phyloP scores from a whole-genome alignment of 768 basidiomycete species.

The Hirschioporus abietinus region DNA sequence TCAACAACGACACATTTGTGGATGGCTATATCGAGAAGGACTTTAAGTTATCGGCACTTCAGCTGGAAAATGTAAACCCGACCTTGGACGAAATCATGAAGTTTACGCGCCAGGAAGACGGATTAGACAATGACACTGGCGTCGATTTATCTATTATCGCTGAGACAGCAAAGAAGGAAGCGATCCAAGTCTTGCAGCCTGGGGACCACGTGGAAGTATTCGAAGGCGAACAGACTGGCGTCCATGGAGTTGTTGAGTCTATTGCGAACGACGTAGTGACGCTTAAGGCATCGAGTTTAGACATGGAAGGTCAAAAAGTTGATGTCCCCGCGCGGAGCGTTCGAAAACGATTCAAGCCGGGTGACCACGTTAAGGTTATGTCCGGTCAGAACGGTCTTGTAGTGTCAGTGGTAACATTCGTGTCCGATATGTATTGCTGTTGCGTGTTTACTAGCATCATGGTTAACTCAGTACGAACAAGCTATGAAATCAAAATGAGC shows the following conservation, averaged over 20 bases:
- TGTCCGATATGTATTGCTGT: constrained; percentile 81
- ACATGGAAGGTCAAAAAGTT: constrained; percentile 82
- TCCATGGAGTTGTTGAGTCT: constrained; percentile 88
- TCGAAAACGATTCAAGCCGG: constrained; percentile 91
- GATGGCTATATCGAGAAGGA: constrained; percentile 98
- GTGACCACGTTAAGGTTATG: constrained; percentile 99
- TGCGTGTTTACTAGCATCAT: background rate
- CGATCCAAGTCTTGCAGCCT: constrained; percentile 92
- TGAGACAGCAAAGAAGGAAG: constrained; percentile 85
- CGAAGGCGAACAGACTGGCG: constrained; percentile 92
- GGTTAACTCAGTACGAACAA: too few relatives aligned
- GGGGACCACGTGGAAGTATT: constrained; percentile 98
- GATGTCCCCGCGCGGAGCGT: constrained; percentile 86
- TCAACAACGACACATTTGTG: constrained; percentile 89
- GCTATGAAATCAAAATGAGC: too few relatives aligned
- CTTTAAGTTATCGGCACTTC: constrained; percentile 73
- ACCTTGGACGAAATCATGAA: constrained; percentile 95
- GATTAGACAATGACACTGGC: constrained; percentile 56
- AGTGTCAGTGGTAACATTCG: constrained; percentile 89
- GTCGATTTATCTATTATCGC: constrained; percentile 90
- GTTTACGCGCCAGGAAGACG: constrained; percentile 75
- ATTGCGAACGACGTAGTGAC: constrained; percentile 84
- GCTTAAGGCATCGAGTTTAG: constrained; percentile 72
- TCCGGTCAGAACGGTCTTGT: constrained; percentile 93
- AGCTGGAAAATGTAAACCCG: constrained; percentile 86